These are phyloP conservation scores for Uronychia setigera DNA, from an alignment of 73 alveolate species.

Conservation along the genomic window DNA sequence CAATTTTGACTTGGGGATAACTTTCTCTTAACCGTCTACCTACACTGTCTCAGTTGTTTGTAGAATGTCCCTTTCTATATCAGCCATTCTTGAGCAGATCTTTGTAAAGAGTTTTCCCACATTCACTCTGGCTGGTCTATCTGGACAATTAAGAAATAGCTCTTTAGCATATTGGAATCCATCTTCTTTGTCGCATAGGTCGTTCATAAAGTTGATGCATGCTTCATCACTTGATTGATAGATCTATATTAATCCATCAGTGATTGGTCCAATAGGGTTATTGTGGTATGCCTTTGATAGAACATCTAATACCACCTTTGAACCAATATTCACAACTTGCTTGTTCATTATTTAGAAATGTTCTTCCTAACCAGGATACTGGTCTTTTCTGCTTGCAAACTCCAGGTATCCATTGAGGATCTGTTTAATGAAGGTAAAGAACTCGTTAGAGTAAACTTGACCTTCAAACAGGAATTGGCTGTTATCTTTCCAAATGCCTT, in stretches of 20 bases:
- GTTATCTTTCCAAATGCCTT: slow-evolving; percentile 56
- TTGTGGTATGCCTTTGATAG: slow-evolving; percentile 63
- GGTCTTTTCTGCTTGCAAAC: not conserved
- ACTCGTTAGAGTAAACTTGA: slow-evolving; percentile 64
- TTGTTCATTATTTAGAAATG: not conserved
- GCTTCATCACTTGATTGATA: slow-evolving; percentile 23
- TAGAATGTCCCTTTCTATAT: slow-evolving; percentile 44
- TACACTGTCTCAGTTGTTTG: slow-evolving; percentile 4
- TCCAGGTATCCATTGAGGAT: slow-evolving; percentile 10
- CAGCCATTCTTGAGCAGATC: slow-evolving; percentile 32
- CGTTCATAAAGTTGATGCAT: slow-evolving; percentile 8
- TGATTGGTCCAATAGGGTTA: slow-evolving; percentile 14
- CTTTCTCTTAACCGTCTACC: slow-evolving; percentile 9
- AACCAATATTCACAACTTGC: slow-evolving; percentile 3
- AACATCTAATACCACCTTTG: slow-evolving; percentile 48
- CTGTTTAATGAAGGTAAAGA: slow-evolving; percentile 52
- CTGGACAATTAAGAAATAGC: slow-evolving; percentile 52
- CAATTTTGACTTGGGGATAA: slow-evolving; percentile 23
- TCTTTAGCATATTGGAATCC: slow-evolving; percentile 5
- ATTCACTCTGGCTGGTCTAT: slow-evolving; percentile 27
- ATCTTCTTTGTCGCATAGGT: slow-evolving; percentile 23
- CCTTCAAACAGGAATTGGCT: slow-evolving; percentile 56
- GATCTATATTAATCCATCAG: slow-evolving; percentile 33
- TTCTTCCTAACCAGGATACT: not conserved
- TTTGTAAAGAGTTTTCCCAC: slow-evolving; percentile 27